Base-by-base conservation (phyloP, 306 rosid genomes). In the Cicer arietinum region DNA sequence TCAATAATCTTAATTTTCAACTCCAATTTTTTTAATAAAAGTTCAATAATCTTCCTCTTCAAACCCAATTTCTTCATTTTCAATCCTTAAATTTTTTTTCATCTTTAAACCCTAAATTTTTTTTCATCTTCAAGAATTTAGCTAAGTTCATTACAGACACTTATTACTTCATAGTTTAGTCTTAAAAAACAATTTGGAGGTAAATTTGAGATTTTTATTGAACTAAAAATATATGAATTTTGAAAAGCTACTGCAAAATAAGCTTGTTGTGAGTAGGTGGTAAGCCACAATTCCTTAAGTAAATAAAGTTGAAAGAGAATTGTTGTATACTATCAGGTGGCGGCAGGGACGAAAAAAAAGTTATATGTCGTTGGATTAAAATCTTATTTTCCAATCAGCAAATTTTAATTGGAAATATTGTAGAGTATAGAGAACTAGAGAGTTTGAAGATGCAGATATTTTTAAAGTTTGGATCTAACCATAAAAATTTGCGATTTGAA, bases 311-410 rank as follows among this genome's bases (percentile, higher is more conserved):
- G n/a, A 30, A 30, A 25, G 39, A 56, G 7, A 56, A 8, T 60
- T 60, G 17, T 4, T 12, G 45, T 39, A 37, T 12, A 0, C 22
- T 20, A 20, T 20, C 22, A 14, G 7, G 50, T 0, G 18, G 9
- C 14, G 25, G 30, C 22, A 20, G 22, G 25, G 16, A 7, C 47
- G 2, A 48, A 14, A 40, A 7, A 12, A 7, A 14, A 6, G 30
- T 2, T 39, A 39, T 7, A 3, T 10, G 9, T 48, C 13, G 77
- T 43, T 13, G 10, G 57, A 42, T 73, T 66, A 44, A 57, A 12
- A 43, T 72, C 67, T 42, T 58, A 43, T 72, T 20, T 71, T 57
- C 10, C 44, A 7, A 57, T 54, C 54, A 18, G 17, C 6, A 71
- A 40, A 18, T 47, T 70, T 37, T 51, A 70, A 37, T 17, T 73